Evolutionary conservation across 2,329 filamentous ascomycete genomes (phyloP).

Genomic region (Dactylellina sp.): DNA sequence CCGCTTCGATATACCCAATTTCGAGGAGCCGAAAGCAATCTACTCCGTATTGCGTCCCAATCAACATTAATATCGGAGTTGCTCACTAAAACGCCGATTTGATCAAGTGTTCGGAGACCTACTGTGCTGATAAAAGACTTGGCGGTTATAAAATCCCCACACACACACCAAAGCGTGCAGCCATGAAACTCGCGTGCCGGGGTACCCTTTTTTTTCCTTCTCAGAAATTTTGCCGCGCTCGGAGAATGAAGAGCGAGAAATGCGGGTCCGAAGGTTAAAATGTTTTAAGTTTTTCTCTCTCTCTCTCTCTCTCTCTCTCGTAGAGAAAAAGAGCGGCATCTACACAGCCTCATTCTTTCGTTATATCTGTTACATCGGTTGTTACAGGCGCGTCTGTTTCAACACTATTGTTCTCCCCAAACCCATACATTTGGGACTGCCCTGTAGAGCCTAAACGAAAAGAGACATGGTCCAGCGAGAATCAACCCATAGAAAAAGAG

Average conservation of each 20-base stretch:
- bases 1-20: neutral
- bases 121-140: neutral
- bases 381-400: slow-evolving; percentile 46
- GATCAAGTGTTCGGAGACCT: slow-evolving; percentile 3
- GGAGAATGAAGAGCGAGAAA: neutral
- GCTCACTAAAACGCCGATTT: slow-evolving; percentile 36
- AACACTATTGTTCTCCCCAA: no score
- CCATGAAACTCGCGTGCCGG: slow-evolving; percentile 31
- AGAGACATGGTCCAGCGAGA: slow-evolving; percentile 14
- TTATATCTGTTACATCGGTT: slow-evolving; percentile 48
- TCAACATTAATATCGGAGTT: slow-evolving; percentile 55
- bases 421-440: slow-evolving; percentile 19
- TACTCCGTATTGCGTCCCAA: slow-evolving; percentile 41
- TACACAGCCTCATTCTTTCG: slow-evolving; percentile 56
- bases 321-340: slow-evolving; percentile 36
- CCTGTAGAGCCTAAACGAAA: slow-evolving; percentile 40
- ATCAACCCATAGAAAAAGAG: neutral
- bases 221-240: slow-evolving; percentile 13
- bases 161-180: slow-evolving; percentile 9
- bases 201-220: neutral
- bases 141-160: slow-evolving; percentile 25
- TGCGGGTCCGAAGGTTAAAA: slow-evolving; percentile 19
- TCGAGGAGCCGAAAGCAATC: slow-evolving; percentile 39
- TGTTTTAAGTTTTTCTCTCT: slow-evolving; percentile 15
- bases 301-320: no score